These are phyloP conservation scores for Monosporascus ibericus DNA, from an alignment of 2,329 filamentous ascomycete genomes.

Conservation along the genomic window DNA sequence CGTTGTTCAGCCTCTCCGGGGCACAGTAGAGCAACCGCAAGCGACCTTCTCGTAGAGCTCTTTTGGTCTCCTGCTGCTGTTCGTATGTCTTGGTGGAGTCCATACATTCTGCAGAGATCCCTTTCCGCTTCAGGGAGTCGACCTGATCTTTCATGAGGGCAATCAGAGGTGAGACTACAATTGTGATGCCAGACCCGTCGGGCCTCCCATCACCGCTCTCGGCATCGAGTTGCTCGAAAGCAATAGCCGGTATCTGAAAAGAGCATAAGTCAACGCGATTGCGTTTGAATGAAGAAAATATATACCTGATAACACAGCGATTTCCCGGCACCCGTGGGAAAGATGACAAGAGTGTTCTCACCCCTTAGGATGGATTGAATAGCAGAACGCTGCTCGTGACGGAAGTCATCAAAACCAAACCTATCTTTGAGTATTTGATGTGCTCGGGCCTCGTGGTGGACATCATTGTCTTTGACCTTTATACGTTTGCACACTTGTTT, in stretches of 20 bases:
- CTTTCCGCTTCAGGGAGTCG: slow-evolving; percentile 42
- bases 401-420: slow-evolving; percentile 35
- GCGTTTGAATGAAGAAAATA: neutral
- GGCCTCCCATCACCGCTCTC: slow-evolving; percentile 17
- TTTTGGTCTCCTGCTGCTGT: slow-evolving; percentile 32
- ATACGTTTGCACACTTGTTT: slow-evolving; percentile 1
- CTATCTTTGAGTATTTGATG: slow-evolving; percentile 28
- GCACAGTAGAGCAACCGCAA: slow-evolving; percentile 53
- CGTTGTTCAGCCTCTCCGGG: slow-evolving; percentile 55
- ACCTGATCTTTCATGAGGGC: slow-evolving; percentile 58
- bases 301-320: slow-evolving; percentile 42
- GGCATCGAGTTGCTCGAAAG: slow-evolving; percentile 38
- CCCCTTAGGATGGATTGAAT: slow-evolving; percentile 32
- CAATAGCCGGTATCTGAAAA: slow-evolving; percentile 38
- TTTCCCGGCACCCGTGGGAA: slow-evolving; percentile 44
- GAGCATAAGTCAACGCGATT: too few relatives aligned
- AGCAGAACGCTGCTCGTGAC: slow-evolving; percentile 38
- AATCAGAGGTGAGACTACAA: slow-evolving; percentile 51
- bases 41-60: slow-evolving; percentile 35
- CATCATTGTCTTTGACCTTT: slow-evolving; percentile 3
- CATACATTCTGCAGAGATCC: slow-evolving; percentile 46
- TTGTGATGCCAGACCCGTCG: slow-evolving; percentile 41
- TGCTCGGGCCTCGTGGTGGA: slow-evolving; percentile 10
- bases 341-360: slow-evolving; percentile 36
- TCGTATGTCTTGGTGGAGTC: slow-evolving; percentile 50